Evolutionary conservation across 768 basidiomycete genomes (phyloP).

Genomic region (Termitomyces sp.): DNA sequence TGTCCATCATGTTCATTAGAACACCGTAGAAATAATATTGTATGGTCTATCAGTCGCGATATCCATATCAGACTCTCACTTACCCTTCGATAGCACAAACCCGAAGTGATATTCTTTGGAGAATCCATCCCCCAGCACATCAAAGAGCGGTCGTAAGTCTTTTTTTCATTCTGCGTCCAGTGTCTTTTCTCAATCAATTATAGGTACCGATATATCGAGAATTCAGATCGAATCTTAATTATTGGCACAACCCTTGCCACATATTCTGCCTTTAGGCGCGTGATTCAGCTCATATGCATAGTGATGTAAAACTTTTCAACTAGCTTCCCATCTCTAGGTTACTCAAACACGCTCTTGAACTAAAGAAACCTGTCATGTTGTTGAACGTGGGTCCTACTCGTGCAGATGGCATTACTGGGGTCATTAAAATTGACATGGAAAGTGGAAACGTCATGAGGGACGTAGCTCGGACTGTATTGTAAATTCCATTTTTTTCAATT

Average conservation of each 20-base stretch:
- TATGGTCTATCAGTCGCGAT: conserved; percentile 23
- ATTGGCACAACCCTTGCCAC: conserved; percentile 92
- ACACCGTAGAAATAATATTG: conserved; percentile 54
- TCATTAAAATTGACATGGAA: conserved; percentile 77
- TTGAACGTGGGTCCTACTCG: conserved; percentile 88
- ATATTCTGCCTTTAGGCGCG: conserved; percentile 85
- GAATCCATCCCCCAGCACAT: conserved; percentile 70
- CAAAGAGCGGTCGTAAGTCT: conserved; percentile 66
- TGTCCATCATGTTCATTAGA: conserved; percentile 65
- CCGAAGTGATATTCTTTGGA: conserved; percentile 84
- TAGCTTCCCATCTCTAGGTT: conserved; percentile 40
- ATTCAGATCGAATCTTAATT: conserved; percentile 64
- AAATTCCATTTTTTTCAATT: conserved; percentile 22
- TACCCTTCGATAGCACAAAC: conserved; percentile 54
- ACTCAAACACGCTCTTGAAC: conserved; percentile 71
- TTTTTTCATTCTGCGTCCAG: not conserved
- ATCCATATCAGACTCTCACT: not conserved
- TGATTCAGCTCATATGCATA: not conserved
- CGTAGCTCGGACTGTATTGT: conserved; percentile 59
- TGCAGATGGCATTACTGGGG: conserved; percentile 60
- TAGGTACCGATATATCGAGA: conserved; percentile 56
- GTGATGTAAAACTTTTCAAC: not conserved
- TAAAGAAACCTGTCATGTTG: conserved; percentile 72
- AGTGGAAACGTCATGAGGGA: conserved; percentile 70
- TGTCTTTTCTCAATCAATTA: not conserved